A percentile compares a stretch with the other conserved stretches of the same genome.
Conservation (phyloP, 2,329 filamentous ascomycete genomes). For the Hyphodiscus sp. region DNA sequence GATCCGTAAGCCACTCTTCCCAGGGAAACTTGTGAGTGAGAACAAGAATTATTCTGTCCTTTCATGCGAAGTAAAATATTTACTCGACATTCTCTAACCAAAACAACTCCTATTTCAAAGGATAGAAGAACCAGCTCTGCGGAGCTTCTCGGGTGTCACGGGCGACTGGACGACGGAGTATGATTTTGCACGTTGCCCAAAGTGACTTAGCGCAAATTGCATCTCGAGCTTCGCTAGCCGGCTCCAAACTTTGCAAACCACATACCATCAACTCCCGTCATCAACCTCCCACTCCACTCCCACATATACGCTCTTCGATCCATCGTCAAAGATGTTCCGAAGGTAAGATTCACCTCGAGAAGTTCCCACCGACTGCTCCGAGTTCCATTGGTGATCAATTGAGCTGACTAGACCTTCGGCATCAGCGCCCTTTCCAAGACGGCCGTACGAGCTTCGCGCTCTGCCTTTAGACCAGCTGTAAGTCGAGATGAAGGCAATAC, state of each 20-base stretch:
- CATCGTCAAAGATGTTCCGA: constrained; percentile 77
- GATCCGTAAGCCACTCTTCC: too few species aligned
- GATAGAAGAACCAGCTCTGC: background rate
- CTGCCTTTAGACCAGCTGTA: constrained; percentile 48
- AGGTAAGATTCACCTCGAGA: constrained; percentile 51
- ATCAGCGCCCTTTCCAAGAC: constrained; percentile 61
- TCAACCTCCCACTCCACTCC: constrained; percentile 54
- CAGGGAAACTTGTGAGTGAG: too few species aligned
- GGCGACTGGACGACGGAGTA: too few species aligned
- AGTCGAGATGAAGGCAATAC: too few species aligned
- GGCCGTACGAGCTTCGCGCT: constrained; percentile 53
- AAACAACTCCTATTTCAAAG: too few species aligned
- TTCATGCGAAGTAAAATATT: too few species aligned
- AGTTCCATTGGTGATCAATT: constrained; percentile 34
- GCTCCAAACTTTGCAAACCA: constrained; percentile 16
- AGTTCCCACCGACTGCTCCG: constrained; percentile 11
- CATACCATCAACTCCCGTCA: constrained; percentile 39
- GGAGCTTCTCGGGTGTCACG: background rate
- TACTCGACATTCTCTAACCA: too few species aligned
- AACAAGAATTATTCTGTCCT: too few species aligned
- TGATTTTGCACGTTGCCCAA: background rate
- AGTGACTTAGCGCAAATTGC: background rate
- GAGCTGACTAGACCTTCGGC: constrained; percentile 37
- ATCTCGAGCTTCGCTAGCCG: background rate
- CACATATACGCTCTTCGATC: constrained; percentile 54